phyloP scores from a whole-genome alignment of 1,139 yeast genomes.

The Kodamaea derodonti region DNA sequence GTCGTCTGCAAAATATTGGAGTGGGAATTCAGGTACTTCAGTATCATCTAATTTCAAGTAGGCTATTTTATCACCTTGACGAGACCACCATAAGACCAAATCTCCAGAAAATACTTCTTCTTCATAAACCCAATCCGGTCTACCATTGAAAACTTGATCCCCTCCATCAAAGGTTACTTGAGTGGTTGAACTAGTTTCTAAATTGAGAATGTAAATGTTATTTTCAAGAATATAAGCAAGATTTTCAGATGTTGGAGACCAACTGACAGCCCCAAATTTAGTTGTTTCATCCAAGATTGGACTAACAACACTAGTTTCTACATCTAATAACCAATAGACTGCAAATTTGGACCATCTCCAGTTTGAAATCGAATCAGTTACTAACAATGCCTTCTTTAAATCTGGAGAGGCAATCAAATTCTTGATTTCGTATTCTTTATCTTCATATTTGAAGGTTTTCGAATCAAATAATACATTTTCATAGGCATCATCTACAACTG shows the following conservation, averaged over 20 bases:
- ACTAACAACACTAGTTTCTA: constrained; percentile 11
- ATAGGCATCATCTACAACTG: constrained; percentile 47
- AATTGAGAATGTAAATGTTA: constrained; percentile 30
- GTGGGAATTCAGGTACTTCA: constrained; percentile 46
- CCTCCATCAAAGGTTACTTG: constrained; percentile 51
- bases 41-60: constrained; percentile 52
- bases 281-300: constrained; percentile 15
- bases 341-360: constrained; percentile 44
- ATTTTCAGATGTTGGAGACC: constrained; percentile 33
- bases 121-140: constrained; percentile 63
- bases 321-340: constrained; percentile 36
- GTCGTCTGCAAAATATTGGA: constrained; percentile 52
- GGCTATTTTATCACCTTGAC: constrained; percentile 43
- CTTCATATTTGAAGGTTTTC: constrained; percentile 38
- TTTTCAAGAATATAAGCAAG: constrained; percentile 36
- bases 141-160: constrained; percentile 48
- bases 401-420: constrained; percentile 62
- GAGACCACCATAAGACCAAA: constrained; percentile 58
- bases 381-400: constrained; percentile 51
- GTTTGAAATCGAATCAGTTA: constrained; percentile 48
- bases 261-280: constrained; percentile 17
- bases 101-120: constrained; percentile 54
- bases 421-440: constrained; percentile 44
- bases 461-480: constrained; percentile 48
- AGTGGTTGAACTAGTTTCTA: constrained; percentile 14